Evolutionary conservation across 2,329 filamentous ascomycete genomes (phyloP), one percentile per base, ranked within the genome.

Genomic region (Pseudogymnoascus sp.): DNA sequence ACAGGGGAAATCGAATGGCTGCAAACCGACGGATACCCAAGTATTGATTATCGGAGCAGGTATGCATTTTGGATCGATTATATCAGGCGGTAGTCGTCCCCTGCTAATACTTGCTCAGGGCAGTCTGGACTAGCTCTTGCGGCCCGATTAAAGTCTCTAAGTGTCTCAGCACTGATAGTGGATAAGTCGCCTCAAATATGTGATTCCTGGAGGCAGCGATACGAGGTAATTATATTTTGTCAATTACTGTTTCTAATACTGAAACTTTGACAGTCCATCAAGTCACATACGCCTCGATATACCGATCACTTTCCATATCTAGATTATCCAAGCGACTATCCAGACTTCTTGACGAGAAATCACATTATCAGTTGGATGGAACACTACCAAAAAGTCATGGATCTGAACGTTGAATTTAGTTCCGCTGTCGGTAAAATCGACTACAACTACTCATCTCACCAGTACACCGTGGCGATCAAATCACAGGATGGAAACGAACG

Each of bases 281-380:
- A 15, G 34, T 35, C 34, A 35, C 34, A 35, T 35, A 35, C 58
- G 3, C 41, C 58, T 35, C 38, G 39, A 15, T 59, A 19, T 34
- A 56, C 58, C 9, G 58, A 59, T 57, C 38, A 56, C 68, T 35
- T 74, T 64, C 67, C 68, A 15, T 72, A 72, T 60, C 66, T 74
- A 48, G 73, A 70, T 2, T 77, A 76, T 61, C 73, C 73, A 2
- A 67, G 73, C 19, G 72, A 74, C 33, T 74, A 73, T 69, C 74
- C 76, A 0, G 67, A 74, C 23, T 75, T 75, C 62, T 75, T 75
- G 0, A 71, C 73, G 0, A 75, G 76, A 58, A 74, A 79, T 60
- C 77, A 79, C 34, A 70, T 81, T 0, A 75, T 72, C 4, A 72
- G 75, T 55, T 80, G 77, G 71, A 74, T 80, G 35, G 76, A 78